phyloP scores from a whole-genome alignment of 2,329 filamentous ascomycete genomes.

The Fusarium armeniacum region DNA sequence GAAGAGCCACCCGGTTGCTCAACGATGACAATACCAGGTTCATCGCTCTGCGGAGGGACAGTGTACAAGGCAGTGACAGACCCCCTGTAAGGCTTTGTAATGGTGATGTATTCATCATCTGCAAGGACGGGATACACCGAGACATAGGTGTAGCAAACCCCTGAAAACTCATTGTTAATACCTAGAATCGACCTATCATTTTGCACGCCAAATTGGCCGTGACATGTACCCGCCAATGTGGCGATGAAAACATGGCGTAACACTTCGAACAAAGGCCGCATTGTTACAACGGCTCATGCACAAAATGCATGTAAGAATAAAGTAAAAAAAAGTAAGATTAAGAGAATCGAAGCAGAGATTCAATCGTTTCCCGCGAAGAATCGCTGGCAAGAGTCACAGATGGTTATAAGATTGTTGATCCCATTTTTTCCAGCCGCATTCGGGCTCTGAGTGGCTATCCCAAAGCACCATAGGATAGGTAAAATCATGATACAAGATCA shows the following conservation, averaged over 20 bases:
- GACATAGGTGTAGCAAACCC: slow-evolving; percentile 49
- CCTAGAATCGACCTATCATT: slow-evolving; percentile 43
- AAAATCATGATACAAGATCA: not conserved
- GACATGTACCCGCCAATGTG: slow-evolving; percentile 11
- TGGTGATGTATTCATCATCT: slow-evolving; percentile 40
- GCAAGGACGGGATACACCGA: slow-evolving; percentile 46
- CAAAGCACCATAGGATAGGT: not conserved
- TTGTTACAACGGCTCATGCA: slow-evolving; percentile 13
- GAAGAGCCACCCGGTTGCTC: slow-evolving; percentile 35
- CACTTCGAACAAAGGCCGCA: slow-evolving; percentile 27
- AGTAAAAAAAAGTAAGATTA: slow-evolving; percentile 13
- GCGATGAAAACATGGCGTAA: slow-evolving; percentile 28
- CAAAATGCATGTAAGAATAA: slow-evolving; percentile 1
- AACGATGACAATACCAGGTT: slow-evolving; percentile 40
- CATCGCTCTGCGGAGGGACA: slow-evolving; percentile 38
- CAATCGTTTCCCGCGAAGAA: not conserved
- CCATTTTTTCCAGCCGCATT: slow-evolving; percentile 25
- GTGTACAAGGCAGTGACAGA: slow-evolving; percentile 41
- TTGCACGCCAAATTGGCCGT: slow-evolving; percentile 34
- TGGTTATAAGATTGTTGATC: slow-evolving; percentile 31
- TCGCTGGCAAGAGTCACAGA: not conserved
- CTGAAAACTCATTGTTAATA: slow-evolving; percentile 42
- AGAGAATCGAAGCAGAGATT: not conserved
- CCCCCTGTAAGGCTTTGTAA: slow-evolving; percentile 42
- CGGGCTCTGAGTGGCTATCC: not conserved